Evolutionary conservation across 805 yeast genomes (phyloP).

Genomic region (Sugiyamaella valdiviana): DNA sequence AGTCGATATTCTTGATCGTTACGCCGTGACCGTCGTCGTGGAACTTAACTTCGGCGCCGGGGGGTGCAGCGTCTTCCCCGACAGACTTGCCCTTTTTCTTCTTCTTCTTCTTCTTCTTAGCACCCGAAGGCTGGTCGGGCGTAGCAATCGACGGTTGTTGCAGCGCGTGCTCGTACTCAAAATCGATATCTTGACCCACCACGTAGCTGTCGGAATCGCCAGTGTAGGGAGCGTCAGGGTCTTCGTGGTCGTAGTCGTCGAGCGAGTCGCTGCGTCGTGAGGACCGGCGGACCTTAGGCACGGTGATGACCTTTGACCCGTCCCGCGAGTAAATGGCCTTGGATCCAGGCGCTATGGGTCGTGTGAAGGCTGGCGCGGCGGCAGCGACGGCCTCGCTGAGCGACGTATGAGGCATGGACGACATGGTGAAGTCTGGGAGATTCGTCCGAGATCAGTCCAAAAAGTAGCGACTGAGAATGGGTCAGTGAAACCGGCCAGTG

Average conservation of each 20-base stretch:
- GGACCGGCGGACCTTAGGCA: slow-evolving; percentile 9
- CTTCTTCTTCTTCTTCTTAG: slow-evolving; percentile 31
- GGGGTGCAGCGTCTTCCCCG: slow-evolving; percentile 19
- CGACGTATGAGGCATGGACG: background rate
- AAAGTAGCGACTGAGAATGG: no score
- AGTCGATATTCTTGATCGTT: slow-evolving; percentile 51
- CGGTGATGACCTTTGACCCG: slow-evolving; percentile 21
- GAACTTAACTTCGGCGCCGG: slow-evolving; percentile 47
- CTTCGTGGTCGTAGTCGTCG: slow-evolving; percentile 11
- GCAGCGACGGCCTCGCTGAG: slow-evolving; percentile 14
- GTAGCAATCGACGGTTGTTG: slow-evolving; percentile 1
- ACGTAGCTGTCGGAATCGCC: slow-evolving; percentile 12
- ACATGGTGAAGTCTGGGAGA: no score
- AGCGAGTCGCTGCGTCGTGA: slow-evolving; percentile 1
- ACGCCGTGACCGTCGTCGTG: slow-evolving; percentile 63
- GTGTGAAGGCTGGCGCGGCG: slow-evolving; percentile 20
- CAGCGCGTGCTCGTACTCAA: slow-evolving; percentile 25
- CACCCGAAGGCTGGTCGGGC: slow-evolving; percentile 1
- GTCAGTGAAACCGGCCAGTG: no score
- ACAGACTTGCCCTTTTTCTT: slow-evolving; percentile 27
- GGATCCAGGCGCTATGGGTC: slow-evolving; percentile 20
- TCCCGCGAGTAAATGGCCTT: slow-evolving; percentile 22
- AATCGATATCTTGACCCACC: slow-evolving; percentile 31
- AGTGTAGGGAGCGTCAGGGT: background rate
- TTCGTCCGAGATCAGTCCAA: background rate